Conservation (phyloP, 495 filamentous ascomycete species). For the Usnea hakonensis region DNA sequence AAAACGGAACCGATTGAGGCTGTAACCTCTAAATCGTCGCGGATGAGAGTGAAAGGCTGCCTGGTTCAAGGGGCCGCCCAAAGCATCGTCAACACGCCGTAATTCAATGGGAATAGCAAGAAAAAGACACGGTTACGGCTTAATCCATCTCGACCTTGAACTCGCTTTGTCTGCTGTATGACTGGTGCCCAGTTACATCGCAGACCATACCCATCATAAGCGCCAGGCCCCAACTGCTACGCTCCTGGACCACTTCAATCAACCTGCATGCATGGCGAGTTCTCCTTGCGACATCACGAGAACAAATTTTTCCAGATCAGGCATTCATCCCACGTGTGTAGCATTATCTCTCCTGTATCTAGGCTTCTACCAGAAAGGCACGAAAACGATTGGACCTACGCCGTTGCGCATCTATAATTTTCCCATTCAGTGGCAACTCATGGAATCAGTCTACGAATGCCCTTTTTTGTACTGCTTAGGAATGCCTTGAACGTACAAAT, state of each 20-base stretch:
- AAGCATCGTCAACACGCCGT: background rate
- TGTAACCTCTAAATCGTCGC: too few relatives aligned
- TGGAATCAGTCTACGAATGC: too few relatives aligned
- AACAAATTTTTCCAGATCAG: background rate
- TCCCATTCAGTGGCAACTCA: too few relatives aligned
- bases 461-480: too few relatives aligned
- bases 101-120: background rate
- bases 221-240: background rate
- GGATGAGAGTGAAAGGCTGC: background rate
- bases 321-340: background rate
- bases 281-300: background rate
- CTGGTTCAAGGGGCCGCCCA: background rate
- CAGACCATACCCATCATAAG: background rate
- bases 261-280: too few relatives aligned
- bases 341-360: background rate
- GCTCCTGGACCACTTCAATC: background rate
- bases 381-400: background rate
- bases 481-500: too few relatives aligned
- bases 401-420: too few relatives aligned
- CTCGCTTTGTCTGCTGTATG: background rate
- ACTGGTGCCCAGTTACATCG: background rate
- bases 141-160: background rate
- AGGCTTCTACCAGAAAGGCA: background rate
- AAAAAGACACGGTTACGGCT: background rate
- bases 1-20: constrained; percentile 53